Evolutionary conservation across 192 early-diverging fungal genomes (phyloP), one percentile per base, ranked within the genome.

Genomic region (Coemansia sp.): DNA sequence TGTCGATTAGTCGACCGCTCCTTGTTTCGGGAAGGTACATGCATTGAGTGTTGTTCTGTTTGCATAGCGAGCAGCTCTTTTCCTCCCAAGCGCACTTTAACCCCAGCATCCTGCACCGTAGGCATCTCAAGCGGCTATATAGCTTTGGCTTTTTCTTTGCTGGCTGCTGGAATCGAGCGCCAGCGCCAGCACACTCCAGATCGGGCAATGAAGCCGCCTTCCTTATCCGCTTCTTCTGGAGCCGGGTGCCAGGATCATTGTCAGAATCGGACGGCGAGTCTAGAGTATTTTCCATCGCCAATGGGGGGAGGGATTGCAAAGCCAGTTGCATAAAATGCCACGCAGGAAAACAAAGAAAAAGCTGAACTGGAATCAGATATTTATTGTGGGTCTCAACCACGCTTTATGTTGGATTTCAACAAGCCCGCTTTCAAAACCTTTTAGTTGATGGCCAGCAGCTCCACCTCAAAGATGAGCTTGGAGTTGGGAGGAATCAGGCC

Each of bases 381-480:
- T 34, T 34, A 34, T 34, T 34, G 32, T 34, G 32, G 32, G 32
- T 34, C 6, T 34, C 23, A 10, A 9, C 32, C 32, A 34, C 32
- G 32, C 32, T 34, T 34, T 34, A 34, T 34, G 32, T 34, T 7
- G 32, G 10, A 9, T 34, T 34, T 26, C 23, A 26, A 26, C 32
- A 34, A 34, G 32, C 32, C 32, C 32, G 7, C 32, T 34, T 34
- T 9, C 57, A 39, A 40, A 10, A 1, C 10, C 3, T 28, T 14
- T 40, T 31, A 28, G 11, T 83, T 80, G 44, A 88, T 62, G 11
- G 5, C 40, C 5, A 59, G 16, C 9, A 89, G 75, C 68, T 89
- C 87, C 36, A 93, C 91, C 18, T 94, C 92, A 77, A 94, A 94
- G 64, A 86, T 82, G 28, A 94, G 79, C 58, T 85, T 84, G 38